These are phyloP conservation scores for Diaporthe velutina DNA, from an alignment of 2,329 filamentous ascomycete genomes.

Conservation along the genomic window DNA sequence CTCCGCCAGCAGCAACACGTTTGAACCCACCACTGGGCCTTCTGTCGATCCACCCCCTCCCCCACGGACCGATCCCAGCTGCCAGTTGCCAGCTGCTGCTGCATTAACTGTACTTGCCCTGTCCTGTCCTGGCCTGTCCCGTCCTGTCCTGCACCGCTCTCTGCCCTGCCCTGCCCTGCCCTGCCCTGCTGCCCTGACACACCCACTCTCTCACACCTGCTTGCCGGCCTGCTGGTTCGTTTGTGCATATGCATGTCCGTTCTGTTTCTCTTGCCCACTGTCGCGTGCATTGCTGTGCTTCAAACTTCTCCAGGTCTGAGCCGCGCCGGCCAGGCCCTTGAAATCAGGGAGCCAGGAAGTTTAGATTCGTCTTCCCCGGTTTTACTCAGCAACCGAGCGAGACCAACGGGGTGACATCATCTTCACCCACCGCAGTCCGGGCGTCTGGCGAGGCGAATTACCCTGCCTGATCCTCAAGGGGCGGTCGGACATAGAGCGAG, in stretches of 20 bases:
- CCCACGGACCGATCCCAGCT: neutral
- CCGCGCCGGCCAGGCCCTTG: conserved; percentile 1
- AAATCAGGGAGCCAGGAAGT: conserved; percentile 22
- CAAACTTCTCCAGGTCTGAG: conserved; percentile 5
- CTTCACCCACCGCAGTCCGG: conserved; percentile 8
- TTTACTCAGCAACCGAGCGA: conserved; percentile 26
- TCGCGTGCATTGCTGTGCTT: neutral
- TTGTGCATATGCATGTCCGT: neutral
- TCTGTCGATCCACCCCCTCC: neutral
- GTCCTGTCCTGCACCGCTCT: neutral
- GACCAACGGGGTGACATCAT: conserved; percentile 17
- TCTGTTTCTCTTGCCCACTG: neutral
- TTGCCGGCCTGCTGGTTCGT: neutral
- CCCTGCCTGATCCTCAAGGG: neutral
- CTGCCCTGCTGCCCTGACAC: neutral
- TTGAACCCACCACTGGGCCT: neutral
- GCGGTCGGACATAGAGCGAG: neutral
- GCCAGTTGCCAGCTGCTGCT: neutral
- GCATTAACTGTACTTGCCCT: neutral
- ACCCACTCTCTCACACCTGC: neutral
- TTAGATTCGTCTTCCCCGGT: conserved; percentile 25
- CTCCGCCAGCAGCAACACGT: neutral
- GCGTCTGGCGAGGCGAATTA: conserved; percentile 14
- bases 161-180: neutral
- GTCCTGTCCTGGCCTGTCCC: neutral